A percentile compares a stretch with the other conserved stretches of the same genome.
These are phyloP conservation scores for Haplographium delicatum DNA, from an alignment of 495 filamentous ascomycete genomes.

Conservation along the genomic window DNA sequence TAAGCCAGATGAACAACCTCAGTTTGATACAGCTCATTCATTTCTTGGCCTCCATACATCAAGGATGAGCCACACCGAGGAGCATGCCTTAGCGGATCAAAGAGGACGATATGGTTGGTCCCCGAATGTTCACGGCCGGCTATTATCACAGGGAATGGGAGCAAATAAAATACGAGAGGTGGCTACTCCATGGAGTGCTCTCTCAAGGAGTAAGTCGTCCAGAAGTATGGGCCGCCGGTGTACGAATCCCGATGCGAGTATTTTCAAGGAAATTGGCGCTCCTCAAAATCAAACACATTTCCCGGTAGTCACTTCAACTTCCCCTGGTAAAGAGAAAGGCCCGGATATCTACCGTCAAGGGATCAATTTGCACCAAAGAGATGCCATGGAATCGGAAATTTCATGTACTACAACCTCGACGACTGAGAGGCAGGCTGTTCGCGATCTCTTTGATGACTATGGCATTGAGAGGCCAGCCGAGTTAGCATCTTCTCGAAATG, in stretches of 20 bases:
- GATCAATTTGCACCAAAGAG: background rate
- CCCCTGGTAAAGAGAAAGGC: constrained; percentile 25
- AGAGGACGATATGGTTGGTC: constrained; percentile 2
- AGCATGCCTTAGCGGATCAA: constrained; percentile 8
- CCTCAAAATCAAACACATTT: constrained; percentile 14
- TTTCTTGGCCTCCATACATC: constrained; percentile 14
- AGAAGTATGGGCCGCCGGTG: constrained; percentile 1
- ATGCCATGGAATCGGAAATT: constrained; percentile 3
- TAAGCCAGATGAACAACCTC: constrained; percentile 10
- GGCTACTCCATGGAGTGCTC: constrained; percentile 1
- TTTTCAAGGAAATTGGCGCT: background rate
- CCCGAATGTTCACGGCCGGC: constrained; percentile 4
- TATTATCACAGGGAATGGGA: constrained; percentile 3
- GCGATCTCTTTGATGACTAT: constrained; percentile 24
- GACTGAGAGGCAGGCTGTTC: constrained; percentile 21
- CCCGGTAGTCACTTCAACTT: constrained; percentile 2
- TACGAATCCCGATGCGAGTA: background rate
- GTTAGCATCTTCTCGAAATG: constrained; percentile 13
- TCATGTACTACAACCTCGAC: constrained; percentile 14
- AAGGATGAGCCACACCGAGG: constrained; percentile 4
- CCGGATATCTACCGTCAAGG: background rate
- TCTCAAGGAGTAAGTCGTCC: constrained; percentile 5
- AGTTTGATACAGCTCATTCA: constrained; percentile 12
- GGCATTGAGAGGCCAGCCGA: constrained; percentile 22
- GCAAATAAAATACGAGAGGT: constrained; percentile 7